Base-by-base conservation (phyloP, 2,329 filamentous ascomycete species). In the Monilinia vaccinii-corymbosi region DNA sequence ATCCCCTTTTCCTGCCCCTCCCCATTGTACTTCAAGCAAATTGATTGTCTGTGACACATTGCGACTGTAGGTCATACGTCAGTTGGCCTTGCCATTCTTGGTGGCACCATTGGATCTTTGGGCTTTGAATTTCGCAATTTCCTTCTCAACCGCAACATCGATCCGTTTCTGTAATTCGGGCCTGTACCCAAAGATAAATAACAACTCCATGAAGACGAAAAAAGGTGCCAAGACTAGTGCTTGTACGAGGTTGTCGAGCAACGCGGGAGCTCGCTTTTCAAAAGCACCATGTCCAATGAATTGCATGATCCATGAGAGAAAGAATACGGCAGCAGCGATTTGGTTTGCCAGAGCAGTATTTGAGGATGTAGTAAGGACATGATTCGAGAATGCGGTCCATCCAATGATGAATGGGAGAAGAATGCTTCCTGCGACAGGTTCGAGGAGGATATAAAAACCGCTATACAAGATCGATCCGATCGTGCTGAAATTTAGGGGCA, bases 181-280 rank as follows among this genome's bases (percentile, higher is more conserved):
- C 62, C 94, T 84, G 75, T 97, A 99, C 52, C 94, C 94, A 55
- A 95, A 82, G 69, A 81, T 85, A 78, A 99, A 99, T 31, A 99
- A 80, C 28, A 95, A 76, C 77, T 97, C 92, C 68, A 99, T 87
- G 89, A 94, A 99, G 61, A 97, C 93, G 69, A 97, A 99, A 70
- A 99, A 87, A 10, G 94, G 94, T 0, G 94, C 94, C 28, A 97
- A 80, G 70, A 97, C 93, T 65, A 97, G 74, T 32, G 94, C 92
- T 75, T 97, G 94, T 51, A 95, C 80, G 46, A 97, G 76, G 70
- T 97, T 97, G 75, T 97, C 92, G 51, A 97, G 77, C 64, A 97
- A 76, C 5, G 92, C 93, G 9, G 93, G 94, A 3, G 92, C 90
- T 56, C 93, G 84, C 23, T 89, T 85, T 75, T 97, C 94, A 68